These are phyloP conservation scores for Salvia hispanica DNA, from an alignment of 257 asterid genomes.

Conservation along the genomic window DNA sequence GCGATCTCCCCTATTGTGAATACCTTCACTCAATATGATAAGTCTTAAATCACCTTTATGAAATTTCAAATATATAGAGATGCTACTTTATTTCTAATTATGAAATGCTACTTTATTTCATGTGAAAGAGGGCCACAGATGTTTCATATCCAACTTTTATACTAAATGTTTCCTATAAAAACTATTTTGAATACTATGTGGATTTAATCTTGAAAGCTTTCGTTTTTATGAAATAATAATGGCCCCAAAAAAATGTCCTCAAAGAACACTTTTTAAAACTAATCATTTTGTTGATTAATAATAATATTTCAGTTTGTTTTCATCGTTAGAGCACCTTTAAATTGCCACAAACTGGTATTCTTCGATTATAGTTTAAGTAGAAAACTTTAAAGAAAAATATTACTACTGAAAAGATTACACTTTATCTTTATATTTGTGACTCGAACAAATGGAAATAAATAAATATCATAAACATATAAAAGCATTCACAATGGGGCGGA, in stretches of 20 bases:
- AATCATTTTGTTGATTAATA: not conserved
- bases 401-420: too few species aligned
- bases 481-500: too few species aligned
- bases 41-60: not conserved
- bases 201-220: not conserved
- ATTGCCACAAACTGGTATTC: too few species aligned
- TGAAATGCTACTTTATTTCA: constrained; percentile 3
- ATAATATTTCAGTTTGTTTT: too few species aligned
- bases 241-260: not conserved
- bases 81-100: constrained; percentile 1
- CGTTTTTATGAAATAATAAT: not conserved
- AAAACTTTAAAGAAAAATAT: too few species aligned
- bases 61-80: not conserved
- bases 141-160: not conserved
- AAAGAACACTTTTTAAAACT: too few species aligned
- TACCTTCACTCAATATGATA: too few species aligned
- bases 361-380: too few species aligned
- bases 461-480: too few species aligned
- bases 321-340: too few species aligned
- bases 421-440: too few species aligned
- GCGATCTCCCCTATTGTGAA: not conserved
- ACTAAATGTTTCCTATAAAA: not conserved
- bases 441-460: too few species aligned
- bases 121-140: constrained; percentile 1
- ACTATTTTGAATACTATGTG: not conserved